Evolutionary conservation across 768 basidiomycete genomes (phyloP), one percentile per base, ranked within the genome.

Genomic region (Leccinum ochraceum): DNA sequence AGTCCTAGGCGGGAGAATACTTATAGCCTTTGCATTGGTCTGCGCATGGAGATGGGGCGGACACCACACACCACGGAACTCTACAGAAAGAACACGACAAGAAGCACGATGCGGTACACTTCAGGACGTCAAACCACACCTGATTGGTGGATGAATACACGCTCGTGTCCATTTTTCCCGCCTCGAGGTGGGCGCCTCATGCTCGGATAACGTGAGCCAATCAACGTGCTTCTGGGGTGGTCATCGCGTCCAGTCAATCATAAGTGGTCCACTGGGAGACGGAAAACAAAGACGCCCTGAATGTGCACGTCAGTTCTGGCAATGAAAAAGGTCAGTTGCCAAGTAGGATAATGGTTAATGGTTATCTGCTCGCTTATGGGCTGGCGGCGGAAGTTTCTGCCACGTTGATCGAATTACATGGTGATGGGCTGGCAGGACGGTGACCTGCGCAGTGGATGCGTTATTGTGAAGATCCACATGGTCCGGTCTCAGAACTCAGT

Each of bases 121-220:
- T 7, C 17, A 24, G 61, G 44, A 34, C 36, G 48, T 54, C 52
- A 14, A 54, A 20, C 37, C 42, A 39, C 51, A 34, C 56, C 58
- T 63, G 54, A 58, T 56, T 58, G 39, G 52, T 48, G 56, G 51
- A 48, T 60, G 7, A 8, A 3, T 30, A 30, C 51, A 49, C 11
- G 28, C 34, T 30, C 42, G 56, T 58, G 62, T 57, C 26, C 53
- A 28, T 60, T 54, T 37, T 34, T 54, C 56, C 26, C 6, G 61
- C 66, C 66, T 60, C 63, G 63, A 67, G 66, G 66, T 59, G 50
- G 32, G 34, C 50, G 42, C 58, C 58, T 62, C 60, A 49, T 59
- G 60, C 16, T 49, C 59, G 58, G 54, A 54, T 52, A 17, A 54
- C 26, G 46, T 63, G 58, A 30, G 32, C 39, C 22, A 22, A 22